A percentile compares a stretch with the other conserved stretches of the same genome.
Evolutionary conservation across 306 rosid genomes (phyloP).

Genomic region (Quercus glauca): DNA sequence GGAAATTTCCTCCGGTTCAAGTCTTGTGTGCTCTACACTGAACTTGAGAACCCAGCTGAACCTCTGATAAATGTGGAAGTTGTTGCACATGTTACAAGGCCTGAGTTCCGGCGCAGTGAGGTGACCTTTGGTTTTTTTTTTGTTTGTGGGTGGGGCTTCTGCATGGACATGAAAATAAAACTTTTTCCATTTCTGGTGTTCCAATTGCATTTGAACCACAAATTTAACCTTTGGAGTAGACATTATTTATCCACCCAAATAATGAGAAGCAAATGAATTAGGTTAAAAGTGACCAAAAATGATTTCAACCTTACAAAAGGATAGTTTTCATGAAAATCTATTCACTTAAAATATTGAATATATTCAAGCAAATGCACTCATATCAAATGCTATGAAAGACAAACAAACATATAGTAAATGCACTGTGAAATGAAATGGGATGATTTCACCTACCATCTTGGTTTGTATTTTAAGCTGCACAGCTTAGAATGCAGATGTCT

Average conservation of each 20-base stretch:
- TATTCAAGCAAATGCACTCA: not conserved
- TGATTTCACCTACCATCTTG: too few species aligned
- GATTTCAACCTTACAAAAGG: not conserved
- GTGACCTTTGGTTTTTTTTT: constrained; percentile 24
- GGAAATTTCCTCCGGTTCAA: constrained; percentile 85
- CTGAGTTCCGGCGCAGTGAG: constrained; percentile 81
- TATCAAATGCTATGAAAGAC: too few species aligned
- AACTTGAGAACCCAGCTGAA: constrained; percentile 47
- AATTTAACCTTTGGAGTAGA: not conserved
- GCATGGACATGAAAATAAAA: not conserved
- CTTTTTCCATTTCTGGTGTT: too few species aligned
- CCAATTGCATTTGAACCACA: not conserved
- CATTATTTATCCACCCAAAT: not conserved
- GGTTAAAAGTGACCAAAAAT: not conserved
- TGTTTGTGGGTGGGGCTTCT: not conserved
- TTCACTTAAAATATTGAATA: not conserved
- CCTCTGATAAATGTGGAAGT: constrained; percentile 82
- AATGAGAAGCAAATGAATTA: not conserved
- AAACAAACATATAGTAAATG: too few species aligned
- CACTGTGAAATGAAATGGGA: too few species aligned
- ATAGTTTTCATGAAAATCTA: not conserved
- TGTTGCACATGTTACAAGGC: constrained; percentile 80
- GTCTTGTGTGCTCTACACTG: constrained; percentile 78
- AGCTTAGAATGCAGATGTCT: not conserved
- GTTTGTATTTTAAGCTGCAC: not conserved